Evolutionary conservation across 768 basidiomycete species (phyloP).

Genomic region (Leccinum rimulosum): DNA sequence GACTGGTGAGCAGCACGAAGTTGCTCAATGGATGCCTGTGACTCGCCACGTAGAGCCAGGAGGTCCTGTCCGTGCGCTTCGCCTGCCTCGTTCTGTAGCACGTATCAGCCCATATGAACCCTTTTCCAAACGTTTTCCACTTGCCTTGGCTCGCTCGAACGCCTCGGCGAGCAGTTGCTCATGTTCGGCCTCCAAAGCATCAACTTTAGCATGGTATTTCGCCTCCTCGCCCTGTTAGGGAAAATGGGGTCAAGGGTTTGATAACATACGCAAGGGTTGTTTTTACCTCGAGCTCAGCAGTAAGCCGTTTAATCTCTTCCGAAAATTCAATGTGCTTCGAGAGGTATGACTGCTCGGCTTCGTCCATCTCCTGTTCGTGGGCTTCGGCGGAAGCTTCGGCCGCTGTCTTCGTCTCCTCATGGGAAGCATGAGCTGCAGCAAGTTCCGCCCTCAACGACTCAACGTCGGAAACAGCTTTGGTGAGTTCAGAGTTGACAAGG

Average conservation of each 20-base stretch:
- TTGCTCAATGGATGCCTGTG: constrained; percentile 65
- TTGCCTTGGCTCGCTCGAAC: constrained; percentile 76
- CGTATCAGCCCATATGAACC: constrained; percentile 9
- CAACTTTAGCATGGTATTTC: constrained; percentile 64
- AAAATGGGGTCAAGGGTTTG: not conserved
- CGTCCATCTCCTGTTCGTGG: constrained; percentile 48
- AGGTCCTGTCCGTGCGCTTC: constrained; percentile 67
- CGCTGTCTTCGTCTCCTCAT: constrained; percentile 48
- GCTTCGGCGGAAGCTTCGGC: constrained; percentile 44
- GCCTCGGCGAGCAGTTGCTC: constrained; percentile 59
- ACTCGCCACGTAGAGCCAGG: constrained; percentile 64
- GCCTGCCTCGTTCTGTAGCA: constrained; percentile 63
- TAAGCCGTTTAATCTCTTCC: constrained; percentile 54
- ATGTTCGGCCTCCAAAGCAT: constrained; percentile 64
- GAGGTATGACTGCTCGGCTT: constrained; percentile 48
- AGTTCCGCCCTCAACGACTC: constrained; percentile 49
- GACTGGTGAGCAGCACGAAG: constrained; percentile 60
- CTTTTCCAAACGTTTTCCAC: constrained; percentile 7
- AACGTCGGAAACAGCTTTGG: constrained; percentile 42
- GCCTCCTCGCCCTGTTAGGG: constrained; percentile 60
- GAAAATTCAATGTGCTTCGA: constrained; percentile 51
- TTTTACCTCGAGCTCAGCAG: constrained; percentile 63
- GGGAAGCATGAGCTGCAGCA: constrained; percentile 40
- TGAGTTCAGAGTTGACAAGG: constrained; percentile 43
- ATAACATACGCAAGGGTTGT: not conserved